Conservation (phyloP, 2,329 filamentous ascomycete species). For the Dendrostoma leiphaemia region DNA sequence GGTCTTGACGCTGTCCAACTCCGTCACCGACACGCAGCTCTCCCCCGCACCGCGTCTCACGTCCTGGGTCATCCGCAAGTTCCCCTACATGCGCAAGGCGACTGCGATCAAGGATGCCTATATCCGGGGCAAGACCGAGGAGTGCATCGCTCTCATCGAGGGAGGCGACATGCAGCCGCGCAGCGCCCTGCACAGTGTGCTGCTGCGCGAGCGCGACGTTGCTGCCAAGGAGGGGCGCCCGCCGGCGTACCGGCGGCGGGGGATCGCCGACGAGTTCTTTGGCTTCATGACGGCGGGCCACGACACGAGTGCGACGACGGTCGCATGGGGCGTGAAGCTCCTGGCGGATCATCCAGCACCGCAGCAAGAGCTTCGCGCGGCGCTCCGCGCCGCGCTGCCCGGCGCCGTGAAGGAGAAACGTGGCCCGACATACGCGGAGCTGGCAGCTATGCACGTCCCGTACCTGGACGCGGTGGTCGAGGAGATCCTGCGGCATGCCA, state of each 20-base stretch:
- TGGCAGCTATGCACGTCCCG: constrained; percentile 26
- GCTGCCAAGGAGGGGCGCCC: constrained; percentile 26
- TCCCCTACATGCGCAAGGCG: constrained; percentile 28
- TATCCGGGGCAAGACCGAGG: constrained; percentile 26
- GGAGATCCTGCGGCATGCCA: constrained; percentile 33
- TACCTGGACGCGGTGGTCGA: constrained; percentile 38
- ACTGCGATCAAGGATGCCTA: constrained; percentile 29
- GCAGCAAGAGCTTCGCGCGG: constrained; percentile 25
- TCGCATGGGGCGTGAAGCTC: constrained; percentile 26
- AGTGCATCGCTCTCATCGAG: constrained; percentile 22
- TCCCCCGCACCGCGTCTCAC: constrained; percentile 28
- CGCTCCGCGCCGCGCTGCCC: constrained; percentile 26
- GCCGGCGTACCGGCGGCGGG: constrained; percentile 23
- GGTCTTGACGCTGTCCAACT: constrained; percentile 27
- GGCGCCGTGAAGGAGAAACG: constrained; percentile 22
- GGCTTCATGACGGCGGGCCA: constrained; percentile 32
- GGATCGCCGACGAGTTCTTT: constrained; percentile 28
- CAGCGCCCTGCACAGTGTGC: constrained; percentile 32
- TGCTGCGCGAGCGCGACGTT: constrained; percentile 30
- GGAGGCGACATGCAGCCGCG: constrained; percentile 20
- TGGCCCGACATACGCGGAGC: constrained; percentile 29
- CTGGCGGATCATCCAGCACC: constrained; percentile 24
- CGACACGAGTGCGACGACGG: constrained; percentile 30
- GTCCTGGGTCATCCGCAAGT: constrained; percentile 27
- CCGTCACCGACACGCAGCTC: constrained; percentile 27